A percentile compares a stretch with the other conserved stretches of the same genome.
phyloP scores from a whole-genome alignment of 768 basidiomycete genomes.

The Tylopilus subfusipes region DNA sequence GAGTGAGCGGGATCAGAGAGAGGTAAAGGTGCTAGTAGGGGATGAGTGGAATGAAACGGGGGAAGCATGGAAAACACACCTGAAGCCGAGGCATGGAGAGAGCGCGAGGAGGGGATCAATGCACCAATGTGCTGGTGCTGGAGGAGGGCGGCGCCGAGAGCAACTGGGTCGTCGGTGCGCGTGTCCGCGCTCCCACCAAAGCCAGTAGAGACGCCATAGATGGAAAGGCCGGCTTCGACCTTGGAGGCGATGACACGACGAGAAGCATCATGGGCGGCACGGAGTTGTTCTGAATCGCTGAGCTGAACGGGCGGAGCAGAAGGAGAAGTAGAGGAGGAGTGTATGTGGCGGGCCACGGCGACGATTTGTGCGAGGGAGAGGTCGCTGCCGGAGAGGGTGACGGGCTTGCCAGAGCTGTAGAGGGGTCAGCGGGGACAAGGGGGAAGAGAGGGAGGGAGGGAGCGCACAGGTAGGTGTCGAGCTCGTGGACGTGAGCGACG shows the following conservation, averaged over 20 bases:
- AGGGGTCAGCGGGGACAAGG: constrained; percentile 1
- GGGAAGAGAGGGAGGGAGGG: not conserved
- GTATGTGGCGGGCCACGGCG: constrained; percentile 61
- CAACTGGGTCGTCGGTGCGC: constrained; percentile 67
- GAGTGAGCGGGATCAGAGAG: constrained; percentile 66
- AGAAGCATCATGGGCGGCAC: constrained; percentile 56
- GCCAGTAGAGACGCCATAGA: constrained; percentile 83
- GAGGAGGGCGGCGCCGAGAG: constrained; percentile 77
- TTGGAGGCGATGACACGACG: constrained; percentile 64
- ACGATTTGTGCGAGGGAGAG: constrained; percentile 75
- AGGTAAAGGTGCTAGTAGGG: constrained; percentile 42
- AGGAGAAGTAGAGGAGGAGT: constrained; percentile 40
- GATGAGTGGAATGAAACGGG: not conserved
- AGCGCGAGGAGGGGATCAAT: constrained; percentile 49
- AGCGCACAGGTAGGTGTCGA: constrained; percentile 62
- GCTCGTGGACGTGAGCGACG: constrained; percentile 55
- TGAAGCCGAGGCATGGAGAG: not conserved
- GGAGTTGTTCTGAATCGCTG: constrained; percentile 27
- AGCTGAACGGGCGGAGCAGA: constrained; percentile 22
- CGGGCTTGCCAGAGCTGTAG: constrained; percentile 56
- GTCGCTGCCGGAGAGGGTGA: constrained; percentile 64
- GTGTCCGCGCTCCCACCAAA: constrained; percentile 91
- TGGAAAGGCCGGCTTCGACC: constrained; percentile 60
- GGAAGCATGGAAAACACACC: not conserved
- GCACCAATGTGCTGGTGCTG: constrained; percentile 82